Evolutionary conservation across 495 filamentous ascomycete species (phyloP), one percentile per base, ranked within the genome.

Genomic region (Tuber umbilicatum): DNA sequence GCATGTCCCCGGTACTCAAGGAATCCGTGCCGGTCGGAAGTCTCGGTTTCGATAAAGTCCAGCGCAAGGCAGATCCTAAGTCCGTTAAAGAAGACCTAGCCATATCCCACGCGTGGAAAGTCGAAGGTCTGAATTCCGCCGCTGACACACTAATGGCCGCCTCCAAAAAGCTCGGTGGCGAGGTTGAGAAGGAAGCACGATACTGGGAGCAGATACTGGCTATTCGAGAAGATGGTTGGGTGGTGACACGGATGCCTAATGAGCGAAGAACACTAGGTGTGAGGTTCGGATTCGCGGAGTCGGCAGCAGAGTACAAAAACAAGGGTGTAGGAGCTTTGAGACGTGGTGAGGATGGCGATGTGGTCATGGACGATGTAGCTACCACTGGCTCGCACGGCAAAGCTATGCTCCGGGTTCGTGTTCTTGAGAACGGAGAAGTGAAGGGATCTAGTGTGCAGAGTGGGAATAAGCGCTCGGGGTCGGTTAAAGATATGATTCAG

Each of bases 121-220:
- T 93, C 78, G 88, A 93, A 75, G 91, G 90, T 42, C 86, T 97
- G 77, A 90, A 91, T 72, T 86, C 87, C 6, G 88, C 89, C n/a
- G 91, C 92, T 3, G 90, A 92, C 78, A 89, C 88, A 68, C 85
- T 97, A 35, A 84, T 94, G n/a, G 86, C 87, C 17, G 89, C 93
- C 19, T 91, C 92, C 0, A 86, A 87, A 43, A 86, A 91, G 70
- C 84, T 99, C 12, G 89, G 93, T 75, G 85, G 86, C 5, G 94
- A 97, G 80, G 90, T 95, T 41, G 84, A 86, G 43, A 87, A 88
- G 19, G 96, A 99, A 83, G 89, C 89, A 2, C 90, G 87, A 75
- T 98, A 97, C 83, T 99, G 96, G 96, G 86, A 90, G 70, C 89
- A 97, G 79, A 88, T 97, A 1, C 83, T 97, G 42, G 88, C 89